Conservation (phyloP, 331 rosid genomes). For the Cucumis variabilis region DNA sequence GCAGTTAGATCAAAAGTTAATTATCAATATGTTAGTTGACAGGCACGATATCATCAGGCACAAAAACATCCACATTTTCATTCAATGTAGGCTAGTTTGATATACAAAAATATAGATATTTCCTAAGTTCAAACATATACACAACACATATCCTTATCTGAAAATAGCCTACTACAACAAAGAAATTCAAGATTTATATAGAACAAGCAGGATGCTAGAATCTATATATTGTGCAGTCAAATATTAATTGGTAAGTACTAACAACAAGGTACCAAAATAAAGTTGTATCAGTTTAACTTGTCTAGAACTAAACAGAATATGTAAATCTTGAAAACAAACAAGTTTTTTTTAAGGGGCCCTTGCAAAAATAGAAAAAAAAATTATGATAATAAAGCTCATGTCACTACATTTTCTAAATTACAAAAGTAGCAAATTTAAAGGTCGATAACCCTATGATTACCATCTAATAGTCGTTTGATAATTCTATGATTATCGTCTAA, state of each 20-base stretch:
- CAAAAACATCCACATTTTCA: no score
- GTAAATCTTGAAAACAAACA: not conserved
- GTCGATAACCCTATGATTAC: no score
- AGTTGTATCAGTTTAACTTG: not conserved
- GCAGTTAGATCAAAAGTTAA: no score
- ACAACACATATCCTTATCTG: not conserved
- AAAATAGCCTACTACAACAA: not conserved
- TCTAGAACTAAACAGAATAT: not conserved
- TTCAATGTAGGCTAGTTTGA: not conserved
- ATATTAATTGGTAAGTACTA: not conserved
- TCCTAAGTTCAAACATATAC: not conserved
- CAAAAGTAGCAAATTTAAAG: no score
- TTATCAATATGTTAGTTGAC: no score
- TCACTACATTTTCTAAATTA: no score
- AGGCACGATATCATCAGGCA: no score
- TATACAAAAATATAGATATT: not conserved
- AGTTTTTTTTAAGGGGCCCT: no score
- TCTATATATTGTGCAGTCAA: not conserved
- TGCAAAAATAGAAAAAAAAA: no score
- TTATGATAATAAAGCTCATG: no score
- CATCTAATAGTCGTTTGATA: no score
- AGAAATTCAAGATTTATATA: not conserved
- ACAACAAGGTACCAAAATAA: not conserved
- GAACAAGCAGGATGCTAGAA: not conserved
- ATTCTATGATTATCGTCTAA: no score